These are phyloP conservation scores for Vanderwaltozyma yarrowii DNA, from an alignment of 805 yeast genomes.

Conservation along the genomic window DNA sequence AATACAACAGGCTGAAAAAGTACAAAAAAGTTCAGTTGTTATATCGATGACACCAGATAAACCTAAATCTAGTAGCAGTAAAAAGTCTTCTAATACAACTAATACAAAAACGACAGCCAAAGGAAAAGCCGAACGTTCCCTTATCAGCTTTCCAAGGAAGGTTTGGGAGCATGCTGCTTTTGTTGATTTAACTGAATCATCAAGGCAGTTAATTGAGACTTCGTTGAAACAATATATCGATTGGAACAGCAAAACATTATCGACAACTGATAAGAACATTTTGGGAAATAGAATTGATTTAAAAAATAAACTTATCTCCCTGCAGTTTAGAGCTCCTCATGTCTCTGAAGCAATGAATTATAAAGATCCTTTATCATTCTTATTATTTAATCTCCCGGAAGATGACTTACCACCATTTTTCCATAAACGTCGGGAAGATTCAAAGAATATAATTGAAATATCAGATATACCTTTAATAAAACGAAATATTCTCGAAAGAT, in stretches of 20 bases:
- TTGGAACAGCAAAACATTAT: slow-evolving; percentile 33
- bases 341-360: slow-evolving; percentile 62
- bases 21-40: slow-evolving; percentile 37
- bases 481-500: slow-evolving; percentile 45
- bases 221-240: slow-evolving; percentile 46
- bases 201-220: slow-evolving; percentile 52
- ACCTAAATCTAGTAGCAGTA: slow-evolving; percentile 6
- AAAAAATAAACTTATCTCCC: slow-evolving; percentile 28
- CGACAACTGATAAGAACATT: slow-evolving; percentile 2
- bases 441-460: slow-evolving; percentile 46
- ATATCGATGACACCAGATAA: slow-evolving; percentile 23
- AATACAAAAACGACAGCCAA: neutral
- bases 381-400: slow-evolving; percentile 83
- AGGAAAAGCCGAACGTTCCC: slow-evolving; percentile 1
- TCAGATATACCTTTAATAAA: slow-evolving; percentile 30
- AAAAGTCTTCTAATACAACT: neutral
- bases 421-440: slow-evolving; percentile 45
- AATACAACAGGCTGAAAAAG: slow-evolving; percentile 41
- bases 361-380: slow-evolving; percentile 36
- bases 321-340: slow-evolving; percentile 67
- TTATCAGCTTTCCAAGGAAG: slow-evolving; percentile 34
- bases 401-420: slow-evolving; percentile 76
- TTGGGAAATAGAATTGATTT: slow-evolving; percentile 10
- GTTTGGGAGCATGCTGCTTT: slow-evolving; percentile 65
- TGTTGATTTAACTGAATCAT: slow-evolving; percentile 55